phyloP scores from a whole-genome alignment of 176 grass and related monocot species.

The Dendrocalamus sinicus region DNA sequence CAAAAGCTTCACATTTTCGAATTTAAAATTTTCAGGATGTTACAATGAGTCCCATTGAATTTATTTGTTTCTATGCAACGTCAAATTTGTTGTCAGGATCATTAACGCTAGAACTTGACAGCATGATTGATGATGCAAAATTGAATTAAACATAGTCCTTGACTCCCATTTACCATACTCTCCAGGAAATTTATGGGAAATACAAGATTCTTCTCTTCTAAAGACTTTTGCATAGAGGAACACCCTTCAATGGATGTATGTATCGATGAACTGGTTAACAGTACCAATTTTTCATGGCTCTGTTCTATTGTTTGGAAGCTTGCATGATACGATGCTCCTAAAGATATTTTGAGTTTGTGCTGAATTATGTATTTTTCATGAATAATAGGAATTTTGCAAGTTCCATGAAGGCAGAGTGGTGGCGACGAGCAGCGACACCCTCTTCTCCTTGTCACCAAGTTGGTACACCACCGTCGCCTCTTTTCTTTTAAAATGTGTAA shows the following conservation, averaged over 20 bases:
- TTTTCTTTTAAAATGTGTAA: no score
- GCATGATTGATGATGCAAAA: neutral
- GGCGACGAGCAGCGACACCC: no score
- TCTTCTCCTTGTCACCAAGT: no score
- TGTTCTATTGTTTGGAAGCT: no score
- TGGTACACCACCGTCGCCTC: no score
- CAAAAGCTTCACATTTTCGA: no score
- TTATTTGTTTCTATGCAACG: neutral
- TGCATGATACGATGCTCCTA: no score
- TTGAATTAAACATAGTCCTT: neutral
- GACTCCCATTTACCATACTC: conserved; percentile 8
- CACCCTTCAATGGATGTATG: conserved; percentile 36
- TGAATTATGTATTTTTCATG: no score
- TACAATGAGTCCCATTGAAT: neutral
- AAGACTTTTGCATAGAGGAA: conserved; percentile 40
- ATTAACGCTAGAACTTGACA: neutral
- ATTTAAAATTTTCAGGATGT: no score
- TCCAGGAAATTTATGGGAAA: conserved; percentile 18
- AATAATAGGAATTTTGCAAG: no score
- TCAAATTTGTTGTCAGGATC: neutral
- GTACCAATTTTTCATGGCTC: neutral
- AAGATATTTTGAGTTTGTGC: no score
- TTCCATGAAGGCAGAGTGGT: no score
- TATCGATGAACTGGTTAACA: conserved; percentile 52
- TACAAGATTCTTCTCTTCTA: conserved; percentile 38